Evolutionary conservation across 768 basidiomycete genomes (phyloP), one percentile per base, ranked within the genome.

Genomic region (Strobilomyces echinocephalus): DNA sequence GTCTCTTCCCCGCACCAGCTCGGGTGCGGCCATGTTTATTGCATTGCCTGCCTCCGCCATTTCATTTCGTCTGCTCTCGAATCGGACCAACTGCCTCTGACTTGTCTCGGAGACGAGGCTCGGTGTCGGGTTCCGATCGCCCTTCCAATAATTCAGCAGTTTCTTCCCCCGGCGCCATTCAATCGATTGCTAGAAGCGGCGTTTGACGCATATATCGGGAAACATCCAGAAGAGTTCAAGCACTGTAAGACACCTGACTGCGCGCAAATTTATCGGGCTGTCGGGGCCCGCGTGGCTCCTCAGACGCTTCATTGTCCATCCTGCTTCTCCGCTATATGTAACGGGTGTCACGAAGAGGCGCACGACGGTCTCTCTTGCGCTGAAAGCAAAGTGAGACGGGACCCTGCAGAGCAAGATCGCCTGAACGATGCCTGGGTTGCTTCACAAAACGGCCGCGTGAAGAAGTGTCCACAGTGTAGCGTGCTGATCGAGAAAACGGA

Each of bases 191-290:
- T 80, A 4, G 72, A 79, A 34, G 77, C 83, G 0, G 79, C 86
- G 0, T 84, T 84, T 60, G 69, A 78, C 0, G 67, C 76, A 0
- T 74, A 89, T 62, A 71, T 91, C 15, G 78, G 80, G 48, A 72
- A 78, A 10, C 78, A 77, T 40, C 76, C 85, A 0, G 69, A 73
- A 14, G 82, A 88, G 50, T 84, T 85, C 60, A 77, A 79, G 55
- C 86, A 80, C 60, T 92, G 89, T 67, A 89, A 87, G 1, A 85
- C 88, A 0, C 84, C 90, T 0, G 87, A 91, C 63, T 92, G 89
- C 55, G 73, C 73, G 0, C 85, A 88, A 64, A 74, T 89, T 4
- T 91, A 91, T 66, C 82, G 86, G 15, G 64, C 74, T 4, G 76
- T 73, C 0, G 67, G 72, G 5, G 61, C 60, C 21, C 78, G 78